Conservation (phyloP, 768 basidiomycete genomes). For the Mycena belliarum region DNA sequence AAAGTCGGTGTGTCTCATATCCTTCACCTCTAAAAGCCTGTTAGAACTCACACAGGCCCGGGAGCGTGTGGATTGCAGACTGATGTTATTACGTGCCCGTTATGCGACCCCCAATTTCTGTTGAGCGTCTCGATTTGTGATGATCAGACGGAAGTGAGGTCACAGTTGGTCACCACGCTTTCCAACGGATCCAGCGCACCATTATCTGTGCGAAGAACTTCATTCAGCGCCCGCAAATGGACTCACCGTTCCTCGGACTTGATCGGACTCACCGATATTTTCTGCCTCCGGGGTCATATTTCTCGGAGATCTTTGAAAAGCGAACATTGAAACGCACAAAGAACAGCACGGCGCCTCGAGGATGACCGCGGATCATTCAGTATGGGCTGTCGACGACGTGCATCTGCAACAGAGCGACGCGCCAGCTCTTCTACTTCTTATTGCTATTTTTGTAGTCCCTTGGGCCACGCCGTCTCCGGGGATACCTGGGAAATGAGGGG, state of each 20-base stretch:
- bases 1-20: background rate
- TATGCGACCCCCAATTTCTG: background rate
- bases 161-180: too few species aligned
- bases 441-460: constrained; percentile 13
- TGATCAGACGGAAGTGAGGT: constrained; percentile 12
- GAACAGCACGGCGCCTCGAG: background rate
- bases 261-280: background rate
- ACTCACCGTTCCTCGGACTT: background rate
- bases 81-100: constrained; percentile 2
- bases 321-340: background rate
- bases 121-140: background rate
- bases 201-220: background rate
- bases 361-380: constrained; percentile 8
- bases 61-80: background rate
- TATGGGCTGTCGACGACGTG: constrained; percentile 1
- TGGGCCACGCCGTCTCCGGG: constrained; percentile 5
- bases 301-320: background rate
- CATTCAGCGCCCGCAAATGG: background rate
- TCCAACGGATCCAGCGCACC: too few species aligned
- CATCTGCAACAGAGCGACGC: constrained; percentile 9
- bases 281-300: too few species aligned
- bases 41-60: background rate
- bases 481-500: constrained; percentile 8
- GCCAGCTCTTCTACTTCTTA: constrained; percentile 9
- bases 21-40: background rate